A percentile compares a stretch with the other conserved stretches of the same genome.
These are phyloP conservation scores for Pholiota microspora DNA, from an alignment of 768 basidiomycete genomes.

Conservation along the genomic window DNA sequence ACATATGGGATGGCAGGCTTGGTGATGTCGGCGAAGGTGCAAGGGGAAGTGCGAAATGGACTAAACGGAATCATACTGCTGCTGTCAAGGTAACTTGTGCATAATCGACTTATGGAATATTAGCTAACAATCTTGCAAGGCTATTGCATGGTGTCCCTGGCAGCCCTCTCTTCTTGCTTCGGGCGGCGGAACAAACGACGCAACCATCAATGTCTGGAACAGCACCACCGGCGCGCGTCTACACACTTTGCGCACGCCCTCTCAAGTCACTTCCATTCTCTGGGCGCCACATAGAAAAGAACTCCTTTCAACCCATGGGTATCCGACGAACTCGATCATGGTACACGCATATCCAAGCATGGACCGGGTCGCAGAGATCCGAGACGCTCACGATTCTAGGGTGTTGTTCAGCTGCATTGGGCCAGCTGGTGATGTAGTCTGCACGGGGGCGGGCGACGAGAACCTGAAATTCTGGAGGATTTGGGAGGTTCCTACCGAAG, in stretches of 20 bases:
- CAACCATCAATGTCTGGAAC: slow-evolving; percentile 89
- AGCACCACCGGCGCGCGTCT: slow-evolving; percentile 89
- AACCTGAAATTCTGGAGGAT: slow-evolving; percentile 96
- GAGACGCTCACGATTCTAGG: slow-evolving; percentile 90
- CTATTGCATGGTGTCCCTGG: slow-evolving; percentile 98
- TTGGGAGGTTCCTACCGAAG: slow-evolving; percentile 60
- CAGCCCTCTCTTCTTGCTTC: slow-evolving; percentile 86
- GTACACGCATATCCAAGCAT: slow-evolving; percentile 85
- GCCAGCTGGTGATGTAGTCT: slow-evolving; percentile 89
- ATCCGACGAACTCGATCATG: slow-evolving; percentile 83
- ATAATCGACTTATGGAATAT: not conserved
- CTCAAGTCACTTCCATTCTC: slow-evolving; percentile 89
- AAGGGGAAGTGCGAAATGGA: slow-evolving; percentile 77
- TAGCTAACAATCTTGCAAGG: slow-evolving; percentile 42
- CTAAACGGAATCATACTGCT: slow-evolving; percentile 87
- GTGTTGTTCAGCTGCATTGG: slow-evolving; percentile 84
- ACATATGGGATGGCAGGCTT: slow-evolving; percentile 91
- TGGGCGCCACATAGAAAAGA: slow-evolving; percentile 90
- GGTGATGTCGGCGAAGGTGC: slow-evolving; percentile 52
- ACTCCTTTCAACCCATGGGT: slow-evolving; percentile 89
- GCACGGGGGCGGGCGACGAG: slow-evolving; percentile 92
- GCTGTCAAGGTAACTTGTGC: slow-evolving; percentile 64
- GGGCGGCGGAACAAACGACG: slow-evolving; percentile 94
- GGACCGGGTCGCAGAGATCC: slow-evolving; percentile 77
- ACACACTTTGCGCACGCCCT: slow-evolving; percentile 81